Evolutionary conservation across 192 early-diverging fungal species (phyloP).

Genomic region (Backusella sp.): DNA sequence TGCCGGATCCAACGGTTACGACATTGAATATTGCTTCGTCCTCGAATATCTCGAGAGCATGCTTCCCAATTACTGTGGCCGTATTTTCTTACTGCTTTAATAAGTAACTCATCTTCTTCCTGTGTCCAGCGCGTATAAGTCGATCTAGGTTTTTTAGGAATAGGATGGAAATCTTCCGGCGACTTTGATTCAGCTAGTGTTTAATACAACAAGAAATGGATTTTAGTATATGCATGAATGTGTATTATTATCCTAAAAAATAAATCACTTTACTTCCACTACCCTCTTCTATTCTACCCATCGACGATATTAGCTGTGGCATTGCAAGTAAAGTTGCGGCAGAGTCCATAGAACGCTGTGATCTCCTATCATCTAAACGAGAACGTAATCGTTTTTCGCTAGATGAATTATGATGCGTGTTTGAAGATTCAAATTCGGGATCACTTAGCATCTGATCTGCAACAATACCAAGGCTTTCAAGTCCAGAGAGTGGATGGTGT

Average conservation of each 20-base stretch:
- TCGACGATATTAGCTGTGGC: constrained; percentile 16
- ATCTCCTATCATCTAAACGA: constrained; percentile 26
- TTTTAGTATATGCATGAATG: not conserved
- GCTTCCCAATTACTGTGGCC: constrained; percentile 42
- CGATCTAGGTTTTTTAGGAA: constrained; percentile 20
- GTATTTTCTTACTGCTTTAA: constrained; percentile 34
- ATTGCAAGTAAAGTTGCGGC: constrained; percentile 34
- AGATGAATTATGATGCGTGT: not conserved
- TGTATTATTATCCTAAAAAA: not conserved
- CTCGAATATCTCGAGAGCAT: constrained; percentile 36
- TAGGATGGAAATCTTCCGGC: not conserved
- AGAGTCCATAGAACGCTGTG: constrained; percentile 38
- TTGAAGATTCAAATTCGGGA: constrained; percentile 21
- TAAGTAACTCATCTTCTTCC: constrained; percentile 38
- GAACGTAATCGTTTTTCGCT: not conserved
- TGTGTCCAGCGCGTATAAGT: constrained; percentile 38
- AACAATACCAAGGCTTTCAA: constrained; percentile 36
- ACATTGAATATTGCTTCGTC: constrained; percentile 44
- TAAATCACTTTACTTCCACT: not conserved
- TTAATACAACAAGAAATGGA: not conserved
- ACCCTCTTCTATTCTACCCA: not conserved
- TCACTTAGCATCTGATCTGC: constrained; percentile 43
- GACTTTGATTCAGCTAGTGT: not conserved
- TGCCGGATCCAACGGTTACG: constrained; percentile 42
- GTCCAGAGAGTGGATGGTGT: constrained; percentile 25